Conservation (phyloP, 768 basidiomycete species). For the Russula sp. region DNA sequence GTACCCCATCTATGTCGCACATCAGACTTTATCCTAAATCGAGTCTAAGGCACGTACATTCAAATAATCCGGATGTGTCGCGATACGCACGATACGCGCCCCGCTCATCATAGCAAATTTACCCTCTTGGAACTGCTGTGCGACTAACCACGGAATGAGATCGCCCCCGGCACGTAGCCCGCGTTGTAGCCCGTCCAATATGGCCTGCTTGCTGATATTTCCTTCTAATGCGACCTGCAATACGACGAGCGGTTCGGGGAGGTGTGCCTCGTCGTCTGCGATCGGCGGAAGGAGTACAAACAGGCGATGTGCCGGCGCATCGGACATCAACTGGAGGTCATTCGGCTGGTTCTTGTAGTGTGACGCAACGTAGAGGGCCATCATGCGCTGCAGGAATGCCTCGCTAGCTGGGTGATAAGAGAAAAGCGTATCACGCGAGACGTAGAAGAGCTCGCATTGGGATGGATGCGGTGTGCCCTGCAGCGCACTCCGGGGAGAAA, state of each 20-base stretch:
- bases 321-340: slow-evolving; percentile 93
- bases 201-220: slow-evolving; percentile 74
- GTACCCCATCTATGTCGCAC: slow-evolving; percentile 78
- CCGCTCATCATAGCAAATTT: slow-evolving; percentile 90
- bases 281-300: slow-evolving; percentile 94
- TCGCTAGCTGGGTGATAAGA: slow-evolving; percentile 97
- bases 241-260: slow-evolving; percentile 94
- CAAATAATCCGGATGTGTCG: slow-evolving; percentile 92
- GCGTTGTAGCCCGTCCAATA: slow-evolving; percentile 78
- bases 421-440: slow-evolving; percentile 93
- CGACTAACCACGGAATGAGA: slow-evolving; percentile 95
- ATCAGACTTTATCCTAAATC: slow-evolving; percentile 7
- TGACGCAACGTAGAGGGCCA: slow-evolving; percentile 94
- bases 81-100: slow-evolving; percentile 85
- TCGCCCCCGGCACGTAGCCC: slow-evolving; percentile 88
- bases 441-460: slow-evolving; percentile 90
- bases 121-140: slow-evolving; percentile 93
- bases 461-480: slow-evolving; percentile 94
- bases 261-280: slow-evolving; percentile 78
- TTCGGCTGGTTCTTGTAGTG: slow-evolving; percentile 99
- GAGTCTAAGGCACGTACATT: slow-evolving; percentile 45
- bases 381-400: slow-evolving; percentile 95
- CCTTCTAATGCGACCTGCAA: slow-evolving; percentile 96
- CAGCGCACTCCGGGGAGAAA: slow-evolving; percentile 41
- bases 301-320: slow-evolving; percentile 94